Evolutionary conservation across 371 early-diverging fungal genomes (phyloP).

Genomic region (Thermomucor indicae-seudaticae): DNA sequence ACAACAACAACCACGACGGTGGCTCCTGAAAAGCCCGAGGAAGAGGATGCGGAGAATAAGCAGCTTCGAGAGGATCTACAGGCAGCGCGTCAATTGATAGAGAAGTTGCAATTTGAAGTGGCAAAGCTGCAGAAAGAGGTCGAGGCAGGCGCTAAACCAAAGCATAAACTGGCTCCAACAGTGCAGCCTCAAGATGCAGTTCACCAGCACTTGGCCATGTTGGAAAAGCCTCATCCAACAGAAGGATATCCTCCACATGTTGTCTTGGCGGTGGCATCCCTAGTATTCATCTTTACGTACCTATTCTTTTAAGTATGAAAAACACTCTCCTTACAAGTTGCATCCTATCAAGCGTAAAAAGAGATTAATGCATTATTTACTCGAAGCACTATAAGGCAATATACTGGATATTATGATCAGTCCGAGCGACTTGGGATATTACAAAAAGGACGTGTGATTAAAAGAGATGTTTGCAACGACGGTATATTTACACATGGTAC

Average conservation of each 20-base stretch:
- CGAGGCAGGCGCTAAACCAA: slow-evolving; percentile 14
- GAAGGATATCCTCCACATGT: slow-evolving; percentile 52
- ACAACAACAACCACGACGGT: slow-evolving; percentile 2
- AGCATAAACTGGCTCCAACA: slow-evolving; percentile 25
- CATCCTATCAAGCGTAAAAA: no score
- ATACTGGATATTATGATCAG: no score
- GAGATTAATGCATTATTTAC: no score
- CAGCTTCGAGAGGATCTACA: slow-evolving; percentile 16
- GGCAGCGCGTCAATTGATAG: slow-evolving; percentile 22
- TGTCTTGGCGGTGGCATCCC: slow-evolving; percentile 34
- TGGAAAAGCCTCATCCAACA: slow-evolving; percentile 40
- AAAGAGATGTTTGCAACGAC: no score
- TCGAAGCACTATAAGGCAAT: no score
- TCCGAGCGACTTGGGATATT: no score
- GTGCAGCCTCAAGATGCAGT: slow-evolving; percentile 45
- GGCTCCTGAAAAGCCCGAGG: neutral
- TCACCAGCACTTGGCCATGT: slow-evolving; percentile 51
- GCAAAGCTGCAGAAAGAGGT: slow-evolving; percentile 15
- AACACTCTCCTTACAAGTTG: neutral
- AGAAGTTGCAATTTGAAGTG: slow-evolving; percentile 20
- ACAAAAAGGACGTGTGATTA: no score
- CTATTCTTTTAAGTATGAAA: slow-evolving; percentile 38
- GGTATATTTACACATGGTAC: no score
- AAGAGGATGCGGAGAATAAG: slow-evolving; percentile 13
- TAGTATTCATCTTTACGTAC: slow-evolving; percentile 45